Conservation (phyloP, 768 basidiomycete genomes). For the Lyophyllum shimeji region DNA sequence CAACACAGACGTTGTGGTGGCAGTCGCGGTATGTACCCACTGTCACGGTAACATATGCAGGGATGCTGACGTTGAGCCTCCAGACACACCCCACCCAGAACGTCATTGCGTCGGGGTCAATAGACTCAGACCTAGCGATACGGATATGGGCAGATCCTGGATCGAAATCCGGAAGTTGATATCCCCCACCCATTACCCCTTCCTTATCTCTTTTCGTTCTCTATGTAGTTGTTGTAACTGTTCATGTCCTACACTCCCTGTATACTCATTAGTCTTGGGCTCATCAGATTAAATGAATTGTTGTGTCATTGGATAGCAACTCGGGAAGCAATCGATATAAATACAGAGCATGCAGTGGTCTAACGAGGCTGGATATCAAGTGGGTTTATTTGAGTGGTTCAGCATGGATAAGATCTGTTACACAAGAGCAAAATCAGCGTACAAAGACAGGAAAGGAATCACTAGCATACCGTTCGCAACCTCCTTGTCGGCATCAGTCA, state of each 20-base stretch:
- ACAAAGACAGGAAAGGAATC: background rate
- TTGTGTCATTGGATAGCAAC: slow-evolving; percentile 5
- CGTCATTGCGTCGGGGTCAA: slow-evolving; percentile 85
- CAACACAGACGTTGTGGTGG: slow-evolving; percentile 69
- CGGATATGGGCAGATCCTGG: slow-evolving; percentile 78
- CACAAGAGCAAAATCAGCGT: background rate
- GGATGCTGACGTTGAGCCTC: slow-evolving; percentile 7
- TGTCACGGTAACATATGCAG: background rate
- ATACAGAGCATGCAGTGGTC: slow-evolving; percentile 4
- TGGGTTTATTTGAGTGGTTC: slow-evolving; percentile 25
- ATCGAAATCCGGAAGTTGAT: slow-evolving; percentile 17
- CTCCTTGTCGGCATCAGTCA: slow-evolving; percentile 77
- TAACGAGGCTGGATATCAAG: background rate
- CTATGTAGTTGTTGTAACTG: slow-evolving; percentile 1
- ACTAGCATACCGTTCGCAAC: slow-evolving; percentile 65
- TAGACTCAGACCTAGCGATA: slow-evolving; percentile 81
- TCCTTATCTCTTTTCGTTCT: background rate
- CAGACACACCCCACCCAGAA: slow-evolving; percentile 86
- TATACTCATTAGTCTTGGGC: slow-evolving; percentile 1
- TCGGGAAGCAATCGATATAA: slow-evolving; percentile 5
- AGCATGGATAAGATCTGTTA: slow-evolving; percentile 26
- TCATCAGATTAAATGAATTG: background rate
- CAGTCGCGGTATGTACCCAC: slow-evolving; percentile 60
- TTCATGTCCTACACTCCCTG: background rate
- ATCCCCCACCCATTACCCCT: background rate